Conservation (phyloP, 2,329 filamentous ascomycete species). For the Lachnellula subtilissima region DNA sequence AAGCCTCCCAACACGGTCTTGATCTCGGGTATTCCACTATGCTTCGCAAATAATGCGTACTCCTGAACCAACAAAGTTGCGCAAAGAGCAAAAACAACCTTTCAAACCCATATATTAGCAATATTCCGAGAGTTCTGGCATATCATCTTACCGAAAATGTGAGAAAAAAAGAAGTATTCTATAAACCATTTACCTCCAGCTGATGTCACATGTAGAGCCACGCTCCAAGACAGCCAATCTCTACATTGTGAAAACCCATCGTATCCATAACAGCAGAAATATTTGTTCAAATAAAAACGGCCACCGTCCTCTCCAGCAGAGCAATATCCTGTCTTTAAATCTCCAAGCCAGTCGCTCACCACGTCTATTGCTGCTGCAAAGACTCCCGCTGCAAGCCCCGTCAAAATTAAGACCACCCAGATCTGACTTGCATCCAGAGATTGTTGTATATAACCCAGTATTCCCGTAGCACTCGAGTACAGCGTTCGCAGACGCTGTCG, state of each 20-base stretch:
- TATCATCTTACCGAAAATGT: conserved; percentile 65
- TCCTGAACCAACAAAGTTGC: conserved; percentile 77
- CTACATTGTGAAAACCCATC: conserved; percentile 75
- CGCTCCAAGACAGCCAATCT: conserved; percentile 84
- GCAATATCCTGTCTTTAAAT: conserved; percentile 88
- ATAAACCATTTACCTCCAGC: conserved; percentile 70
- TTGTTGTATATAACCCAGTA: conserved; percentile 68
- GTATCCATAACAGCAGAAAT: conserved; percentile 91
- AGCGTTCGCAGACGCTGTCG: conserved; percentile 79
- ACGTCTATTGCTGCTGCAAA: conserved; percentile 89
- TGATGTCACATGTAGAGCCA: conserved; percentile 62
- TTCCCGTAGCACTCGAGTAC: conserved; percentile 60
- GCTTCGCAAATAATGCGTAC: conserved; percentile 83
- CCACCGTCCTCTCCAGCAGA: conserved; percentile 71
- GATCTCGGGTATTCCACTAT: conserved; percentile 96
- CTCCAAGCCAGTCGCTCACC: conserved; percentile 86
- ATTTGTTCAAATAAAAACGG: conserved; percentile 83
- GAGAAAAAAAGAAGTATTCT: conserved; percentile 86
- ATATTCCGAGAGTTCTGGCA: neutral
- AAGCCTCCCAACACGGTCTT: conserved; percentile 95
- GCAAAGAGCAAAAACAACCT: conserved; percentile 72
- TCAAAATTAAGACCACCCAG: conserved; percentile 83
- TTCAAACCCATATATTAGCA: neutral
- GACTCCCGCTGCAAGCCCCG: conserved; percentile 76
- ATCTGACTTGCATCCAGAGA: conserved; percentile 82